Evolutionary conservation across 176 grass and related monocot species (phyloP).

Genomic region (Miscanthus lutarioriparius): DNA sequence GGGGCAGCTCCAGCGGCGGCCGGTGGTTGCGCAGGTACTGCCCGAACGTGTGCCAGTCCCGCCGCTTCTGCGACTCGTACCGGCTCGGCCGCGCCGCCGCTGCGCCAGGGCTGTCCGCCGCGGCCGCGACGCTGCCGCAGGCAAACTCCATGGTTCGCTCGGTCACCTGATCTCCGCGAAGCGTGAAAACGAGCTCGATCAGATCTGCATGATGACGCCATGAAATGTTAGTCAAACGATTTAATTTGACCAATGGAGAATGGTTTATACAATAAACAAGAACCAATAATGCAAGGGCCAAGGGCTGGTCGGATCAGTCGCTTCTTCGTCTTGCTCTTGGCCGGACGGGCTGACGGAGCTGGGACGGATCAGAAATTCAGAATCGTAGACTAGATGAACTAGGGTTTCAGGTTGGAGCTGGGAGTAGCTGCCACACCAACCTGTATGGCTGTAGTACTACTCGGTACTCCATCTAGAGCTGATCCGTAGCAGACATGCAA

Average conservation of each 20-base stretch:
- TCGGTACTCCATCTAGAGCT: background rate
- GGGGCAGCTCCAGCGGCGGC: slow-evolving; percentile 51
- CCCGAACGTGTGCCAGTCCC: slow-evolving; percentile 80
- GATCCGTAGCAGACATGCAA: slow-evolving; percentile 9
- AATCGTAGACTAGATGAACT: slow-evolving; percentile 11
- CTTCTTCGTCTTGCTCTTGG: background rate
- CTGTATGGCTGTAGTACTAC: background rate
- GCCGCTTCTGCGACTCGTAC: slow-evolving; percentile 84
- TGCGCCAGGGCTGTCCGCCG: slow-evolving; percentile 29
- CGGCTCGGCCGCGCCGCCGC: slow-evolving; percentile 42
- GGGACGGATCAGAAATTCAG: background rate
- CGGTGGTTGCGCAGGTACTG: slow-evolving; percentile 79
- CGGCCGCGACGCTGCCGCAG: background rate
- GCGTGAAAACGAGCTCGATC: background rate
- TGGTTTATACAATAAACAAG: background rate
- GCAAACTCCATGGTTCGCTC: background rate
- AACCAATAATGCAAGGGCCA: background rate
- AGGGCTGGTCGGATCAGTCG: background rate
- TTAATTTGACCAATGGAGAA: background rate
- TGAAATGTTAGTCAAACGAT: background rate
- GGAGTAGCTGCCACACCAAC: background rate
- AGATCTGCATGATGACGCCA: slow-evolving; percentile 26
- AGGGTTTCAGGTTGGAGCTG: slow-evolving; percentile 35
- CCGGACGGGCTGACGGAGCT: background rate
- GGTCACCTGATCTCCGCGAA: background rate